Evolutionary conservation across 225 moss, liverwort and hornwort genomes (phyloP).

Genomic region (Polytrichum formosum): DNA sequence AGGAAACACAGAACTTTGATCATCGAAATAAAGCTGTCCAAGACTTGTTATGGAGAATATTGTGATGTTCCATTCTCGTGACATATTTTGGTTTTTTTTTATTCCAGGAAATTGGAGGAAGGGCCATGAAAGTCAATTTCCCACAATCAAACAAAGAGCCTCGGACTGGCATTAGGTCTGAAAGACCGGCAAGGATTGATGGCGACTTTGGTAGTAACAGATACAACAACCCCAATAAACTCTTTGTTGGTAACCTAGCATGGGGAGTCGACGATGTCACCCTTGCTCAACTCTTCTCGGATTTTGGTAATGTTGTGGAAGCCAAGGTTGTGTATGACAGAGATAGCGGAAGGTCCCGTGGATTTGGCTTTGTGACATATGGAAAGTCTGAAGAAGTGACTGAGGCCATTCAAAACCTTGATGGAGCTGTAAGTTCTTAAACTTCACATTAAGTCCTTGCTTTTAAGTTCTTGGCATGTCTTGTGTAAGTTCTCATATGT

Average conservation of each 20-base stretch:
- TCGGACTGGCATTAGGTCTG: constrained; percentile 7
- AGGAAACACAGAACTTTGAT: too few species aligned
- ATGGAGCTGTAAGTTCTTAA: constrained; percentile 23
- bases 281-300: constrained; percentile 62
- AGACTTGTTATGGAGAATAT: too few species aligned
- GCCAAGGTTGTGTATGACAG: constrained; percentile 74
- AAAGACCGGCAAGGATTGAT: constrained; percentile 14
- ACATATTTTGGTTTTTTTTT: too few species aligned
- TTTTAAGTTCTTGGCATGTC: not conserved
- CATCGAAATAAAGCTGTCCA: too few species aligned
- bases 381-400: constrained; percentile 20
- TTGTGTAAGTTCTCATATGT: too few species aligned
- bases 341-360: constrained; percentile 43
- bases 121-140: constrained; percentile 66
- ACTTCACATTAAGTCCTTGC: not conserved
- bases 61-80: too few species aligned
- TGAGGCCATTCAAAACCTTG: constrained; percentile 35
- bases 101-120: constrained; percentile 53
- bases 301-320: constrained; percentile 75
- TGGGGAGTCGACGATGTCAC: constrained; percentile 69
- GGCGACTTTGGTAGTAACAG: constrained; percentile 5
- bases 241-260: constrained; percentile 81
- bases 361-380: constrained; percentile 58
- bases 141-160: constrained; percentile 49
- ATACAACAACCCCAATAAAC: constrained; percentile 54